Evolutionary conservation across 2,329 filamentous ascomycete genomes (phyloP).

Genomic region (Davidsoniella australis): DNA sequence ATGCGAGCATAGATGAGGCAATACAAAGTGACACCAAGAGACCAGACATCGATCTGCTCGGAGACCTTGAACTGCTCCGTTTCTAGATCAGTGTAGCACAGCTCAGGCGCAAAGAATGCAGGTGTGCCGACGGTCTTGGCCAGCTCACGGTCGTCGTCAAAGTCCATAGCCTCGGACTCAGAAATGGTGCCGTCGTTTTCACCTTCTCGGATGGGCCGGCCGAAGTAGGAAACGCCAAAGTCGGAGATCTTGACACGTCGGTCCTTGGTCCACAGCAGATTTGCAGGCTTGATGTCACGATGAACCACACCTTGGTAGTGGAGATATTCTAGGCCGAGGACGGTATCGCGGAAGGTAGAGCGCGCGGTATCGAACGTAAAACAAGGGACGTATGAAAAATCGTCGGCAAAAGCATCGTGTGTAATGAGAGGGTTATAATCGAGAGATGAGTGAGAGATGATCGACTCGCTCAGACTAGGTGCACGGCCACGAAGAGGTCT

Average conservation of each 20-base stretch:
- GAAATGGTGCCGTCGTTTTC: conserved; percentile 58
- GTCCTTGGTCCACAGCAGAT: conserved; percentile 71
- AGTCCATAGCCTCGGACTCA: conserved; percentile 68
- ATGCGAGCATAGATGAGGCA: conserved; percentile 88
- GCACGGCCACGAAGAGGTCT: conserved; percentile 46
- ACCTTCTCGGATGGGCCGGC: conserved; percentile 67
- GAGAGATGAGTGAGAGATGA: conserved; percentile 49
- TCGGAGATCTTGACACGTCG: conserved; percentile 94
- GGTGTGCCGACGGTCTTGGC: conserved; percentile 96
- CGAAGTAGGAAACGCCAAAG: conserved; percentile 95
- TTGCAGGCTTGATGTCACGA: conserved; percentile 75
- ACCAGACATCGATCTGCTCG: conserved; percentile 94
- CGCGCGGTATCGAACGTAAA: conserved; percentile 75
- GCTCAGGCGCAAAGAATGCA: conserved; percentile 90
- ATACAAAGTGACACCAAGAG: conserved; percentile 86
- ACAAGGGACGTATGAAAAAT: conserved; percentile 84
- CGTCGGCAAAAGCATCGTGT: conserved; percentile 54
- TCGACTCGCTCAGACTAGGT: conserved; percentile 66
- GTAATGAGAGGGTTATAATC: conserved; percentile 41
- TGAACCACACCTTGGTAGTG: conserved; percentile 77
- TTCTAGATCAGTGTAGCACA: conserved; percentile 74
- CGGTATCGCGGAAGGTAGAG: conserved; percentile 76
- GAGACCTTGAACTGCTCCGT: conserved; percentile 61
- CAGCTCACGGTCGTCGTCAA: conserved; percentile 88
- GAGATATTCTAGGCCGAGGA: conserved; percentile 83